phyloP scores from a whole-genome alignment of 768 basidiomycete species.

The Mycena sanguinolenta region DNA sequence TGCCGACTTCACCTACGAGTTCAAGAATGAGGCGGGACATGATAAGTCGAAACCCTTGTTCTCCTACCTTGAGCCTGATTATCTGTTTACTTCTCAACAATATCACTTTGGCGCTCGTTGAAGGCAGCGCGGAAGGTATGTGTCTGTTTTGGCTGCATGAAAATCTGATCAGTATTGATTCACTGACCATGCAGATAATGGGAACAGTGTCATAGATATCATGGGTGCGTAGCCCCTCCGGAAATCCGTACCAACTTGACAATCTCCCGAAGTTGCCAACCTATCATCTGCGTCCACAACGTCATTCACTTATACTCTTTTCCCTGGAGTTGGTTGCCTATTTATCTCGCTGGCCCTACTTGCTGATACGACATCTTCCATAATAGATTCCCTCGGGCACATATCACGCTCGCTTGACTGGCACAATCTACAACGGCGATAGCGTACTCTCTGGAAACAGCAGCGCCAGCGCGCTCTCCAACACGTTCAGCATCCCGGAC shows the following conservation, averaged over 20 bases:
- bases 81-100: too few relatives aligned
- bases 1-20: too few relatives aligned
- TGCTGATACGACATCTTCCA: not conserved
- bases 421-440: conserved; percentile 16
- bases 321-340: not conserved
- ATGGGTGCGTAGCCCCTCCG: not conserved
- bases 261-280: not conserved
- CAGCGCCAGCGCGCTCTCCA: conserved; percentile 1
- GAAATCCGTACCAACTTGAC: not conserved
- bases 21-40: too few relatives aligned
- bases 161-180: too few relatives aligned
- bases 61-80: too few relatives aligned
- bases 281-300: not conserved
- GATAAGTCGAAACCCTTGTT: too few relatives aligned
- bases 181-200: not conserved
- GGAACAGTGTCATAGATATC: not conserved
- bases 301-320: not conserved
- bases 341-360: not conserved
- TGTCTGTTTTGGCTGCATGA: too few relatives aligned
- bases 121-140: not conserved
- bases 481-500: conserved; percentile 8
- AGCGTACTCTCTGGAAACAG: not conserved
- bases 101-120: too few relatives aligned
- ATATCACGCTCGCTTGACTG: conserved; percentile 16
- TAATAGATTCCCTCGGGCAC: conserved; percentile 4